phyloP scores from a whole-genome alignment of 768 basidiomycete genomes.

The Suillus ampliporus region DNA sequence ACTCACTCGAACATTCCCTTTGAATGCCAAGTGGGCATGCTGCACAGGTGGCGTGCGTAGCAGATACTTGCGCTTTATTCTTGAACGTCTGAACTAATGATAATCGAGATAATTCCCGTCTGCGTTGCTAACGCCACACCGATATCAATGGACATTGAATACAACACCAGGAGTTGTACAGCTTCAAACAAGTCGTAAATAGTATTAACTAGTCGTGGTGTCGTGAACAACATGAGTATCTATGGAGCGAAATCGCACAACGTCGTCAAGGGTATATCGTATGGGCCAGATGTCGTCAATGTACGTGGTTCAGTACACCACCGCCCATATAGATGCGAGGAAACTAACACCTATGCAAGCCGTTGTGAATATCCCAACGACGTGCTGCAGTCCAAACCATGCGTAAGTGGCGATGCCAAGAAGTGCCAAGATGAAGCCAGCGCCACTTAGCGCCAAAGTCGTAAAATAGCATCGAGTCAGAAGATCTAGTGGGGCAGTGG shows the following conservation, averaged over 20 bases:
- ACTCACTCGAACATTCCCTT: not conserved
- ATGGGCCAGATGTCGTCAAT: too few species aligned
- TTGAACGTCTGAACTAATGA: not conserved
- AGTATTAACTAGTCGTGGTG: too few species aligned
- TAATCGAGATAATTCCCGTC: too few species aligned
- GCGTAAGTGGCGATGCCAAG: constrained; percentile 30
- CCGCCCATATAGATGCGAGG: constrained; percentile 30
- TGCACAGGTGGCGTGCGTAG: not conserved
- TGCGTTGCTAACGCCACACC: not conserved
- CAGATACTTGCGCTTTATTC: not conserved
- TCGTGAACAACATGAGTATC: too few species aligned
- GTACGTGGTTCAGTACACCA: too few species aligned
- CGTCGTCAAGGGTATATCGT: not conserved
- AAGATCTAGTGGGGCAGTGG: constrained; percentile 21
- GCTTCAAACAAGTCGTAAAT: not conserved
- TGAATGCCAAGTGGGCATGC: not conserved
- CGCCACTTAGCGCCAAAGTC: constrained; percentile 25
- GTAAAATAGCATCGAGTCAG: constrained; percentile 32
- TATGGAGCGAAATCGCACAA: too few species aligned
- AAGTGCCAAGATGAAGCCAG: constrained; percentile 18
- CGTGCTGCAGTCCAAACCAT: constrained; percentile 28
- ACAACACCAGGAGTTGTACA: not conserved
- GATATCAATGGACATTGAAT: not conserved
- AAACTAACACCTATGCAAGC: constrained; percentile 28
- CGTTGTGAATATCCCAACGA: constrained; percentile 33